A percentile compares a stretch with the other conserved stretches of the same genome.
Evolutionary conservation across 176 grass and related monocot species (phyloP).

Genomic region (Musa troglodytarum): DNA sequence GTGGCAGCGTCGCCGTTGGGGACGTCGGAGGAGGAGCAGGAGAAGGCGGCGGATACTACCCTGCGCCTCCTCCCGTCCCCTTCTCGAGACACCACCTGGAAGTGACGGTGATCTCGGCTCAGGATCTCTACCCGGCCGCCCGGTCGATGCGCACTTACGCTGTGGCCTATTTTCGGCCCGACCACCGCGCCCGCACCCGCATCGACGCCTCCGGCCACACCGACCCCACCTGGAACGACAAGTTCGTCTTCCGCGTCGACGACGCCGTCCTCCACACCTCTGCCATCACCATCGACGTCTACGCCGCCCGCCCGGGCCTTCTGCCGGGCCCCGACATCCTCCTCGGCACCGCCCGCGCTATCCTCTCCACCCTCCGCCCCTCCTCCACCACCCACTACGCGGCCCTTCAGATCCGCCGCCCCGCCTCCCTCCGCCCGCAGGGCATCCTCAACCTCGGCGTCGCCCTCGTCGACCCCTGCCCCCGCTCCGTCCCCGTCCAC

Average conservation of each 20-base stretch:
- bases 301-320: not conserved
- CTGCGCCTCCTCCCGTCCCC: conserved; percentile 17
- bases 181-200: conserved; percentile 11
- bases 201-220: conserved; percentile 22
- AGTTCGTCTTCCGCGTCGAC: conserved; percentile 29
- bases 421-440: conserved; percentile 24
- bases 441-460: conserved; percentile 32
- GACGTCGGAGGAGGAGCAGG: too few relatives aligned
- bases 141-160: conserved; percentile 31
- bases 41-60: conserved; percentile 13
- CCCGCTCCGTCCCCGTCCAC: conserved; percentile 18
- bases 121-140: conserved; percentile 17
- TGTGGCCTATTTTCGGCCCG: conserved; percentile 23
- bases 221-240: conserved; percentile 33
- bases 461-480: conserved; percentile 18
- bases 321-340: conserved; percentile 8
- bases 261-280: conserved; percentile 20
- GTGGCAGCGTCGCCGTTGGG: not conserved
- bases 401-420: conserved; percentile 30
- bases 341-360: conserved; percentile 27
- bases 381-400: conserved; percentile 8
- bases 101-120: conserved; percentile 31
- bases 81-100: conserved; percentile 24
- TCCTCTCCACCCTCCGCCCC: conserved; percentile 23
- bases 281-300: conserved; percentile 21